These are phyloP conservation scores for Solanum stenotomum DNA, from an alignment of 257 asterid species.

Conservation along the genomic window DNA sequence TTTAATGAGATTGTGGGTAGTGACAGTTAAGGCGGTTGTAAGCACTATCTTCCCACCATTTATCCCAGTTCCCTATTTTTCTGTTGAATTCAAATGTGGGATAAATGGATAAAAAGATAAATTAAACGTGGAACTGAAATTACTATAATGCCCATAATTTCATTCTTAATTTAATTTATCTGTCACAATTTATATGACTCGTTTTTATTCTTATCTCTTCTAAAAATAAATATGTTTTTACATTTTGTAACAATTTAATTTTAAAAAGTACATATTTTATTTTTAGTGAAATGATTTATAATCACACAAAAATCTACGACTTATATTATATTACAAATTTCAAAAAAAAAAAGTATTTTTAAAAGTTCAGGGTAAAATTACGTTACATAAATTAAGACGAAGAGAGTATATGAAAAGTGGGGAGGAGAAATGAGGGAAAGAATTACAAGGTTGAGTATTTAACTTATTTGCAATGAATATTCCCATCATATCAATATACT, in stretches of 20 bases:
- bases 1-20: conserved; percentile 9
- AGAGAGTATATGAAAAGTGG: no score
- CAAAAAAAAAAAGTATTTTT: no score
- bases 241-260: background rate
- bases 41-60: conserved; percentile 49
- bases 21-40: conserved; percentile 70
- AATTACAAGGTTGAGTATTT: background rate
- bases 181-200: background rate
- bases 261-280: no score
- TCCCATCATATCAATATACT: background rate
- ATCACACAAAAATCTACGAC: fast-evolving
- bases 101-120: background rate
- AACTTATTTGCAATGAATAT: background rate
- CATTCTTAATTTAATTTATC: background rate
- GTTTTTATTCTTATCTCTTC: no score
- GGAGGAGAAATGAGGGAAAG: background rate
- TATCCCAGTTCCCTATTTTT: conserved; percentile 21
- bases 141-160: conserved; percentile 7
- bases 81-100: conserved; percentile 8
- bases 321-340: no score
- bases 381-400: background rate
- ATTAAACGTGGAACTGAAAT: background rate
- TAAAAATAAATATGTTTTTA: fast-evolving
- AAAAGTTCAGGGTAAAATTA: no score
- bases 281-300: no score